Conservation (phyloP, 176 grass and related monocot species). For the Calamus simplicifolius region DNA sequence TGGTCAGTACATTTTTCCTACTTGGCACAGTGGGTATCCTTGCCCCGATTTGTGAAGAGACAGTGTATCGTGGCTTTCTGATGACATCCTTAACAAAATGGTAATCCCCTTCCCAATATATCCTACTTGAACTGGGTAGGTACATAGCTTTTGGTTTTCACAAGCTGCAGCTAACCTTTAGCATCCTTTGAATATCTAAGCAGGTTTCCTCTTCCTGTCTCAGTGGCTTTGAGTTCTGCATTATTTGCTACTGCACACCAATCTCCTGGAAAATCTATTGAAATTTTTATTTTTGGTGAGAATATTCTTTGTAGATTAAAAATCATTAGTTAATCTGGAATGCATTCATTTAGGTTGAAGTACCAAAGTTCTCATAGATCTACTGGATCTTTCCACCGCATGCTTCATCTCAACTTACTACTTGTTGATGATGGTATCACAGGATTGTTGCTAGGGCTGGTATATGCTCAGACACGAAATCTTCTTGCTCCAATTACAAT, state of each 20-base stretch:
- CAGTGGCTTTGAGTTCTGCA: conserved; percentile 3
- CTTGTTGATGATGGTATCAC: too few species aligned
- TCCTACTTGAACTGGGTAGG: too few species aligned
- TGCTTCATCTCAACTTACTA: too few species aligned
- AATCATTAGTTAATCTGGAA: too few species aligned
- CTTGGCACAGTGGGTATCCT: not conserved
- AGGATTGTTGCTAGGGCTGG: not conserved
- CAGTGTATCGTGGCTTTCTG: conserved; percentile 1
- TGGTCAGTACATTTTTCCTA: not conserved
- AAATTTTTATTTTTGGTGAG: conserved; percentile 6
- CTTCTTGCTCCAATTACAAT: conserved; percentile 7
- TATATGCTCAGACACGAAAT: conserved; percentile 10
- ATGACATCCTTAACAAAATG: conserved; percentile 12
- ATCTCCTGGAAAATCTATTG: conserved; percentile 9
- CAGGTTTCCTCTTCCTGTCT: conserved; percentile 6
- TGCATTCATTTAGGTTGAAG: too few species aligned
- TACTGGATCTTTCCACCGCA: too few species aligned
- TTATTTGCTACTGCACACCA: conserved; percentile 3
- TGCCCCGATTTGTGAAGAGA: conserved; percentile 2
- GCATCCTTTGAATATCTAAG: not conserved
- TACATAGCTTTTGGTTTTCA: too few species aligned
- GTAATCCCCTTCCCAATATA: not conserved
- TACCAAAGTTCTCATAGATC: too few species aligned
- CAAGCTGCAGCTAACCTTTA: too few species aligned
- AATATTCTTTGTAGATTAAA: not conserved